Evolutionary conservation across 257 asterid genomes (phyloP).

Genomic region (Forsythia viridissima): DNA sequence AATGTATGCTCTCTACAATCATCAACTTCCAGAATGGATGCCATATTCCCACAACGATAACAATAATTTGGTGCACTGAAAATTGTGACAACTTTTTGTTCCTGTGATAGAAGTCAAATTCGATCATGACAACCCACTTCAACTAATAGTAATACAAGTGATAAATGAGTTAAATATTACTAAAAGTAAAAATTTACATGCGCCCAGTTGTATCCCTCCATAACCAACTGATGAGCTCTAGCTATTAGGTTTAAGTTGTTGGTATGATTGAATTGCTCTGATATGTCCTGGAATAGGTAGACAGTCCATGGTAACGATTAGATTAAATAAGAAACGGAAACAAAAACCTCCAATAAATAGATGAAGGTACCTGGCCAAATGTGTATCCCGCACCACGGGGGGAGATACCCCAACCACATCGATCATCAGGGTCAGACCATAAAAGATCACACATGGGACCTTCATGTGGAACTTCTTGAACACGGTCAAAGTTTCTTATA

Average conservation of each 20-base stretch:
- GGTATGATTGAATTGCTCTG: slow-evolving; percentile 94
- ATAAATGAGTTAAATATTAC: background rate
- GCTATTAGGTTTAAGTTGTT: slow-evolving; percentile 86
- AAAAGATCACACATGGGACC: slow-evolving; percentile 97
- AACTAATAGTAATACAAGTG: background rate
- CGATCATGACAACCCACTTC: slow-evolving; percentile 16
- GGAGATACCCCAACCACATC: slow-evolving; percentile 99
- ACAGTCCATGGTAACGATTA: slow-evolving; percentile 8
- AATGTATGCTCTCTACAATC: slow-evolving; percentile 84
- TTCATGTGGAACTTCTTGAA: slow-evolving; percentile 99
- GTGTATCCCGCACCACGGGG: slow-evolving; percentile 99
- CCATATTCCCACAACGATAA: slow-evolving; percentile 97
- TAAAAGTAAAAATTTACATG: slow-evolving; percentile 54
- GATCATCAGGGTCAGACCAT: slow-evolving; percentile 99
- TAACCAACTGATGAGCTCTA: slow-evolving; percentile 95
- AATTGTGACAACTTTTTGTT: slow-evolving; percentile 92
- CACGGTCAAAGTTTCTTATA: slow-evolving; percentile 93
- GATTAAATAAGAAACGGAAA: slow-evolving; percentile 13
- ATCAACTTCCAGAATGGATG: slow-evolving; percentile 95
- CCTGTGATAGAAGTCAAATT: slow-evolving; percentile 51
- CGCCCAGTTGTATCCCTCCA: slow-evolving; percentile 99
- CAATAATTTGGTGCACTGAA: slow-evolving; percentile 97
- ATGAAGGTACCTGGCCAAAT: slow-evolving; percentile 76
- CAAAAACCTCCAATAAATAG: slow-evolving; percentile 13
- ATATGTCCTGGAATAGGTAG: slow-evolving; percentile 65